Conservation (phyloP, 345 rosid species). For the Camelina laxa region DNA sequence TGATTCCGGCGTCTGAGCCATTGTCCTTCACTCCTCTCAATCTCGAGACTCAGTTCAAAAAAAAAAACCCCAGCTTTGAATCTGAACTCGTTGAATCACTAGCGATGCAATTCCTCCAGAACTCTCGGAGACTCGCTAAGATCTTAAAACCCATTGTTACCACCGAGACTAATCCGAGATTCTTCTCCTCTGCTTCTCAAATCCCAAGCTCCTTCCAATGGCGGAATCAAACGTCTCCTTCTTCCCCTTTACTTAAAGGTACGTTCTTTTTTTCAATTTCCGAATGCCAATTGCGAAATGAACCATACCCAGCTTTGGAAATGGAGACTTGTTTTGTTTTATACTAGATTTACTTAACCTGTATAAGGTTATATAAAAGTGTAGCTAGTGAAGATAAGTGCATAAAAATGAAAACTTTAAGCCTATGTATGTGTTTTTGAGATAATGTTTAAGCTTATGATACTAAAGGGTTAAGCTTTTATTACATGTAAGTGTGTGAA, state of each 20-base stretch:
- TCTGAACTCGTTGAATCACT: background rate
- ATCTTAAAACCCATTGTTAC: constrained; percentile 41
- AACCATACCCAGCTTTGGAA: background rate
- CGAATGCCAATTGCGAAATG: background rate
- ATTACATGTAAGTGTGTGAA: background rate
- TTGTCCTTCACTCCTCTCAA: constrained; percentile 4
- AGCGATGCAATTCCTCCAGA: constrained; percentile 54
- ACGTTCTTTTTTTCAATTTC: background rate
- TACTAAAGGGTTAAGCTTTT: background rate
- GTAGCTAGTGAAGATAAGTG: background rate
- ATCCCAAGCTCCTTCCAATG: constrained; percentile 39
- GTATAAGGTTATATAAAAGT: background rate
- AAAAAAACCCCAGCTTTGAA: background rate
- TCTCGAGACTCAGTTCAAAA: background rate
- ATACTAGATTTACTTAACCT: background rate
- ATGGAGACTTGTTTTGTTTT: background rate
- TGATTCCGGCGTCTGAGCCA: constrained; percentile 7
- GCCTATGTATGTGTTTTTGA: background rate
- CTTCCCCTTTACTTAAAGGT: constrained; percentile 46
- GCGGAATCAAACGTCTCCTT: constrained; percentile 22
- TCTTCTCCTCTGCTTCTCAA: constrained; percentile 42
- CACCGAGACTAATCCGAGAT: constrained; percentile 39
- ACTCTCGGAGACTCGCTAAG: constrained; percentile 51
- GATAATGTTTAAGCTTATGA: background rate
- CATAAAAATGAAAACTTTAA: background rate